Conservation (phyloP, 768 basidiomycete species). For the Vararia minispora region DNA sequence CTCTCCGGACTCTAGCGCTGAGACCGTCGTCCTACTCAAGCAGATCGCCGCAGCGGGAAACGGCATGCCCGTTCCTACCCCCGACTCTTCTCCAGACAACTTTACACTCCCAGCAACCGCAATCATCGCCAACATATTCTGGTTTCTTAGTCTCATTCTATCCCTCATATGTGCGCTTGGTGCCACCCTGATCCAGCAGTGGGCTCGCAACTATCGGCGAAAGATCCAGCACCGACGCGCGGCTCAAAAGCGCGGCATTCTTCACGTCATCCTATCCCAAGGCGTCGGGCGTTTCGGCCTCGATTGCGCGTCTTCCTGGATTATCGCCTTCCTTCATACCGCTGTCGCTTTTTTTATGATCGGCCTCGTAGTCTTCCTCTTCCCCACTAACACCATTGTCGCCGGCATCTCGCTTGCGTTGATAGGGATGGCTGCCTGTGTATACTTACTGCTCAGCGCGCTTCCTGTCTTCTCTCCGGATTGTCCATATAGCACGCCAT, state of each 20-base stretch:
- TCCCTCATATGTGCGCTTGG: constrained; percentile 1
- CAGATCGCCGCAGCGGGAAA: neutral
- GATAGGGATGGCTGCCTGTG: too few species aligned
- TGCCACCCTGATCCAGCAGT: constrained; percentile 1
- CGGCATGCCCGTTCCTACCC: neutral
- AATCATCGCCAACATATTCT: neutral
- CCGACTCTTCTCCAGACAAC: neutral
- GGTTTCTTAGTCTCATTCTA: constrained; percentile 2
- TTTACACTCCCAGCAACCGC: neutral
- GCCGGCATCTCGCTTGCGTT: neutral
- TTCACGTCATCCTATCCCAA: neutral
- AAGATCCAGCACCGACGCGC: neutral
- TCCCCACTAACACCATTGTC: neutral
- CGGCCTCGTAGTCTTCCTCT: constrained; percentile 1
- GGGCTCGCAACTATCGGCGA: neutral
- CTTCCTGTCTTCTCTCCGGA: constrained; percentile 3
- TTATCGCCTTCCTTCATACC: neutral
- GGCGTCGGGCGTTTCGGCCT: neutral
- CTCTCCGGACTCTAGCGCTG: constrained; percentile 3
- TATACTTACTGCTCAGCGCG: constrained; percentile 7
- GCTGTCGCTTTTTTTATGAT: constrained; percentile 3
- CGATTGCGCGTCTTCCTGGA: neutral
- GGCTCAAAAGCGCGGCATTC: neutral
- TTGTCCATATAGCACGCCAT: constrained; percentile 6
- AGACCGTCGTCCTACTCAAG: constrained; percentile 4